Evolutionary conservation across 73 alveolate species (phyloP), one percentile per base, ranked within the genome.

Genomic region (Tetrahymena thermophila): DNA sequence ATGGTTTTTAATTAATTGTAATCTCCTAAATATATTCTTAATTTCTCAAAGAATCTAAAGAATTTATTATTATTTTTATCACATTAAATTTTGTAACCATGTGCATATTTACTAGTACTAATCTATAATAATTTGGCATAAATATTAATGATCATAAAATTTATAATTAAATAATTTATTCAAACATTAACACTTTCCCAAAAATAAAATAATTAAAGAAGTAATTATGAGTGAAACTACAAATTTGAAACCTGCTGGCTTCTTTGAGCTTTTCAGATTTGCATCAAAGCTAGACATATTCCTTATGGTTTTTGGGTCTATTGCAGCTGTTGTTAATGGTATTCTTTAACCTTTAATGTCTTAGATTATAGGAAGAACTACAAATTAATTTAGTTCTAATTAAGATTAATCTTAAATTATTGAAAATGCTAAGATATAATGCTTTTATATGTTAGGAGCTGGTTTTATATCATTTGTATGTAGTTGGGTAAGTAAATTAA

Each of bases 291-390:
- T 35, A 1, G 98, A 97, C 71, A 95, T 93, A 35, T 37, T 93
- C 38, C 31, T 97, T 21, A 71, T 97, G 94, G 44, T 89, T 1
- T 35, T 97, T 15, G 98, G 98, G 6, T 31, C 97, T 6, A 35
- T 97, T 1, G 89, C 96, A 6, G 98, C 98, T 34, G 25, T 94
- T 11, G 42, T 43, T 15, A 95, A 95, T 94, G 98, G 98, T 23
- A 94, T 94, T 11, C 35, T 94, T 6, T 93, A 94, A 89, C 99
- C 99, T 21, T 71, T 94, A 7, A 50, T 97, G 44, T 56, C 99
- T 21, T 21, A 96, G n/a, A 56, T 96, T 9, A 43, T 96, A 19
- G 98, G 98, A 6, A 83, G 94, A 16, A 71, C 97, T 95, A 93
- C 96, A 9, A 93, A 95, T 84, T 44, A 97, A 17, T 97, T 96